Evolutionary conservation across 495 filamentous ascomycete species (phyloP).

Genomic region (Hypomontagnella monticulosa): DNA sequence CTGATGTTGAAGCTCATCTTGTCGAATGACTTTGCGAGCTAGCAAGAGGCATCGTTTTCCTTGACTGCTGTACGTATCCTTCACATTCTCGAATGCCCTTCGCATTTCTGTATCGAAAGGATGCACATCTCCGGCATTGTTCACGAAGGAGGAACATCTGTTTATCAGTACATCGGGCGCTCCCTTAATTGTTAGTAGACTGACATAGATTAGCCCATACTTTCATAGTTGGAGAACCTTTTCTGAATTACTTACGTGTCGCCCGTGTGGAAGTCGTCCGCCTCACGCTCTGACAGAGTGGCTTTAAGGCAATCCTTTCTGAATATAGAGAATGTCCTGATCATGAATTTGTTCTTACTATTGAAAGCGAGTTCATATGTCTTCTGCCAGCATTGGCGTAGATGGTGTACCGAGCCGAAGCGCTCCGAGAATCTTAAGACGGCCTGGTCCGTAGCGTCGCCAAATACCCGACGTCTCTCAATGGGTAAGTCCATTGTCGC

Average conservation of each 20-base stretch:
- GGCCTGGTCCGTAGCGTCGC: constrained; percentile 78
- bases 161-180: constrained; percentile 70
- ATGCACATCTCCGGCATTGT: constrained; percentile 57
- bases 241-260: constrained; percentile 51
- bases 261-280: constrained; percentile 48
- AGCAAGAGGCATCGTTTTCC: constrained; percentile 72
- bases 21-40: constrained; percentile 64
- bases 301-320: constrained; percentile 48
- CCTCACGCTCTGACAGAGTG: constrained; percentile 50
- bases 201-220: constrained; percentile 13
- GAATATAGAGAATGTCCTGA: constrained; percentile 54
- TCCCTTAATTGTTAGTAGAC: constrained; percentile 69
- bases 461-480: constrained; percentile 67
- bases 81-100: constrained; percentile 58
- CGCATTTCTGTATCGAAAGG: constrained; percentile 52
- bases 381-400: constrained; percentile 62
- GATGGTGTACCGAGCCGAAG: constrained; percentile 59
- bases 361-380: constrained; percentile 78
- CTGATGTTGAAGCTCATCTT: constrained; percentile 44
- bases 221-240: neutral
- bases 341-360: constrained; percentile 82
- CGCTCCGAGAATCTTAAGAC: constrained; percentile 72
- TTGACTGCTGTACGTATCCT: constrained; percentile 69
- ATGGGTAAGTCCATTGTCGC: constrained; percentile 62
- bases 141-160: constrained; percentile 61